These are phyloP conservation scores for Endocladia muricata DNA, from an alignment of 31 red algal genomes.

Conservation along the genomic window DNA sequence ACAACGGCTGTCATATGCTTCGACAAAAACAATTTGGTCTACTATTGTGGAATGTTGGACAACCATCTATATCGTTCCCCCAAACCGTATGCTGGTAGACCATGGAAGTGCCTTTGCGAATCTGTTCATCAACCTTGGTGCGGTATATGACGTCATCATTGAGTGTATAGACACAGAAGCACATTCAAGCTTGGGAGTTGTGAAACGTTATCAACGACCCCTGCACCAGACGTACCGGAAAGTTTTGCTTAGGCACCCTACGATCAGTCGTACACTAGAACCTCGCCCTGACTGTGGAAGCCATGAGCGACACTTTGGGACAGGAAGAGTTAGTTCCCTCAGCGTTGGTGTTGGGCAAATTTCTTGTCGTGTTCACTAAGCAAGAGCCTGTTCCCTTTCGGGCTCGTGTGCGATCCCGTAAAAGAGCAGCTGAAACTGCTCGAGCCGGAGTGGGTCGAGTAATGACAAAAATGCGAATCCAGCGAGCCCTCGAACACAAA, in stretches of 20 bases:
- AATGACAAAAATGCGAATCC: background rate
- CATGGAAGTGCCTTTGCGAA: background rate
- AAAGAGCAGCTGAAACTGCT: background rate
- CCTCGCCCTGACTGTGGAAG: slow-evolving; percentile 6
- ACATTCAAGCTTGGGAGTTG: slow-evolving; percentile 16
- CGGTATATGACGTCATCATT: background rate
- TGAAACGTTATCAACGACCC: slow-evolving; percentile 24
- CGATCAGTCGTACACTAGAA: background rate
- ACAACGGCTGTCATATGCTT: background rate
- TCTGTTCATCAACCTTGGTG: background rate
- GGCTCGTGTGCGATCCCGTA: background rate
- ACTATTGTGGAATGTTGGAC: background rate
- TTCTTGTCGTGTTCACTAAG: background rate
- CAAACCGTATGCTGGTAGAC: slow-evolving; percentile 11
- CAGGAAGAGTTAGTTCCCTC: slow-evolving; percentile 8
- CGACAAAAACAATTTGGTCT: background rate
- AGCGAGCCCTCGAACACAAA: background rate
- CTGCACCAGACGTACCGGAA: slow-evolving; percentile 19
- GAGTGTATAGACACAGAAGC: background rate
- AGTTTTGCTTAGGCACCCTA: background rate
- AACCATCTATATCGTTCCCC: background rate
- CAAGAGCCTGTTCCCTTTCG: background rate
- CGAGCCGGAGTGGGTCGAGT: background rate
- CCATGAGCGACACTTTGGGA: slow-evolving; percentile 23
- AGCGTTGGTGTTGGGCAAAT: slow-evolving; percentile 23